Evolutionary conservation across 2,329 filamentous ascomycete species (phyloP).

Genomic region (Claviceps fusiformis): DNA sequence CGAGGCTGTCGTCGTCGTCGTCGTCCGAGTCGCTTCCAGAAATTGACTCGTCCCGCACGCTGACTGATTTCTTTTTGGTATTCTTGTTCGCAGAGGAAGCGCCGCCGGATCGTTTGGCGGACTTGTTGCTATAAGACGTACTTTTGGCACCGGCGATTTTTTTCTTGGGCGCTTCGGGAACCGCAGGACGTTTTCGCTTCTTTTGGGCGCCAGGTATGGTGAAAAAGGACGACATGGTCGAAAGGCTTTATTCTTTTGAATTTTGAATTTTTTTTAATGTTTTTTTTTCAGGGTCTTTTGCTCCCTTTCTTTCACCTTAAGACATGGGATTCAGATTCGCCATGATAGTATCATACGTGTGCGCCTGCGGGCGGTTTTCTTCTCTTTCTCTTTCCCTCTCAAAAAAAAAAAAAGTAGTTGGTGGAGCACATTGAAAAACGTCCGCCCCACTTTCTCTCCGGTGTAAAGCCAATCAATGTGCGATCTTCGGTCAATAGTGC

Average conservation of each 20-base stretch:
- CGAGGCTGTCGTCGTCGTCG: constrained; percentile 34
- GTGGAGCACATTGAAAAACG: constrained; percentile 14
- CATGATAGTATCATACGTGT: background rate
- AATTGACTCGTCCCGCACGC: constrained; percentile 58
- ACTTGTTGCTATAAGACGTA: constrained; percentile 20
- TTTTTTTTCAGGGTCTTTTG: background rate
- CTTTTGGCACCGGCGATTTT: constrained; percentile 35
- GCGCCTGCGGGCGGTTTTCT: background rate
- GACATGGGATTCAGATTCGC: background rate
- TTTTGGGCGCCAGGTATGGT: constrained; percentile 74
- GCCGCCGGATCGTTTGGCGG: constrained; percentile 6
- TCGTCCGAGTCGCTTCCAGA: constrained; percentile 70
- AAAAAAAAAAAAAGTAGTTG: constrained; percentile 27
- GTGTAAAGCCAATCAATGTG: constrained; percentile 13
- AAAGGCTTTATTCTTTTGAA: background rate
- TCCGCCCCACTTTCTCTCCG: constrained; percentile 5
- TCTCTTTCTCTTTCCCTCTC: background rate
- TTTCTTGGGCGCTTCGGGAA: constrained; percentile 45
- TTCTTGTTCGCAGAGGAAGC: constrained; percentile 22
- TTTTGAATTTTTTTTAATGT: constrained; percentile 8
- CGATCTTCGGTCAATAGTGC: constrained; percentile 14
- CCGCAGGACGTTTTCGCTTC: constrained; percentile 67
- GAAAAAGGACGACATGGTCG: constrained; percentile 87
- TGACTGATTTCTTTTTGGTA: constrained; percentile 27
- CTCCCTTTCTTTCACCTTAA: background rate